Percentiles rank a stretch among this genome's conserved stretches.
phyloP scores from a whole-genome alignment of 129 eudicot genomes.

The Sambucus nigra region DNA sequence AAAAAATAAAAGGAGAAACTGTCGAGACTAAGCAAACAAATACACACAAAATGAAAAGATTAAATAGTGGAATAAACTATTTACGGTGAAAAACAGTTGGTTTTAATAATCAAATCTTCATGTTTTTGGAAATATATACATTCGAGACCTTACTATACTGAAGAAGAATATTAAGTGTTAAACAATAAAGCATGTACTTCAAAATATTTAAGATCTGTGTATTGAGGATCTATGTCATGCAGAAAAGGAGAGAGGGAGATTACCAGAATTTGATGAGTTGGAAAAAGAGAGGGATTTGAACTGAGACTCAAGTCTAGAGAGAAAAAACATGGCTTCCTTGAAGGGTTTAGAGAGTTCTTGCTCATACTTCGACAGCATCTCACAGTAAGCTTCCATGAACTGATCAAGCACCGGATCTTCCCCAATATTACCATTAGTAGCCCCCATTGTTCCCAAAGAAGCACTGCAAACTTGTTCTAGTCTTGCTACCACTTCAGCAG shows the following conservation, averaged over 20 bases:
- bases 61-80: no score
- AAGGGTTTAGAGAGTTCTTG: constrained; percentile 93
- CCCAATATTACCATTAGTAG: not conserved
- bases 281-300: constrained; percentile 67
- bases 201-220: constrained; percentile 18
- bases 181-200: constrained; percentile 6
- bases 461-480: constrained; percentile 69
- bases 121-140: constrained; percentile 35
- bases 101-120: no score
- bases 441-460: constrained; percentile 30
- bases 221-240: constrained; percentile 8
- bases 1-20: constrained; percentile 9
- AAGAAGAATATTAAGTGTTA: constrained; percentile 7
- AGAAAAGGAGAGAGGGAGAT: constrained; percentile 12
- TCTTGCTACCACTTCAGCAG: constrained; percentile 80
- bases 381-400: constrained; percentile 97
- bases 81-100: no score
- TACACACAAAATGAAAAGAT: not conserved
- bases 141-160: constrained; percentile 12
- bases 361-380: constrained; percentile 87
- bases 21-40: not conserved
- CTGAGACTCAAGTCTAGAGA: constrained; percentile 73
- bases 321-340: constrained; percentile 96
- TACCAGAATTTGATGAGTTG: constrained; percentile 51
- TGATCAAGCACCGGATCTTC: constrained; percentile 97